phyloP scores from a whole-genome alignment of 495 filamentous ascomycete species.

The Amniculicola lignicola region DNA sequence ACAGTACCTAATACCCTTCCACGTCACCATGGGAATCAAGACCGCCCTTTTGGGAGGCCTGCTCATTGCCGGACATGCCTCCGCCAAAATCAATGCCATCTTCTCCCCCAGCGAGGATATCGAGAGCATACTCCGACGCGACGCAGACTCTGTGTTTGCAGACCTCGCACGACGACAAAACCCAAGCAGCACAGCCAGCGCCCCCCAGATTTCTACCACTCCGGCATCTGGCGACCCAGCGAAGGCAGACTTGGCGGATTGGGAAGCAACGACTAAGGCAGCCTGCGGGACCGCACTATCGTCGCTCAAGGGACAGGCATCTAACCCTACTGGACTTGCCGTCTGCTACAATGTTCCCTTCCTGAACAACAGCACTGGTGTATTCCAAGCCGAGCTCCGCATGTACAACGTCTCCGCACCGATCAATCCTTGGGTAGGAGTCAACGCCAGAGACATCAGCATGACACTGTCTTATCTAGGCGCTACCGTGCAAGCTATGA shows the following conservation, averaged over 20 bases:
- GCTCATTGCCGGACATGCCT: slow-evolving; percentile 25
- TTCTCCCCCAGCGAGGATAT: slow-evolving; percentile 20
- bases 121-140: slow-evolving; percentile 21
- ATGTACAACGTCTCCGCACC: slow-evolving; percentile 61
- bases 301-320: slow-evolving; percentile 46
- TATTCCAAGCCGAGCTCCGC: slow-evolving; percentile 68
- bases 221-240: slow-evolving; percentile 28
- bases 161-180: slow-evolving; percentile 23
- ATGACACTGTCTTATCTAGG: slow-evolving; percentile 58
- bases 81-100: slow-evolving; percentile 16
- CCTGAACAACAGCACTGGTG: slow-evolving; percentile 58
- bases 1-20: slow-evolving; percentile 18
- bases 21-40: slow-evolving; percentile 23
- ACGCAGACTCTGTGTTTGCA: slow-evolving; percentile 22
- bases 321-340: slow-evolving; percentile 69
- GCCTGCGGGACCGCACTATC: slow-evolving; percentile 53
- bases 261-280: slow-evolving; percentile 51
- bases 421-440: slow-evolving; percentile 54
- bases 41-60: slow-evolving; percentile 24
- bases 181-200: background rate
- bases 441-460: slow-evolving; percentile 54
- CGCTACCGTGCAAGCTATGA: slow-evolving; percentile 50
- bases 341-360: slow-evolving; percentile 72
- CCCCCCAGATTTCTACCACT: slow-evolving; percentile 21
- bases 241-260: slow-evolving; percentile 35